Percentiles rank a stretch among this genome's conserved stretches.
phyloP scores from a whole-genome alignment of 768 basidiomycete genomes.

The Lactarius psammicola region DNA sequence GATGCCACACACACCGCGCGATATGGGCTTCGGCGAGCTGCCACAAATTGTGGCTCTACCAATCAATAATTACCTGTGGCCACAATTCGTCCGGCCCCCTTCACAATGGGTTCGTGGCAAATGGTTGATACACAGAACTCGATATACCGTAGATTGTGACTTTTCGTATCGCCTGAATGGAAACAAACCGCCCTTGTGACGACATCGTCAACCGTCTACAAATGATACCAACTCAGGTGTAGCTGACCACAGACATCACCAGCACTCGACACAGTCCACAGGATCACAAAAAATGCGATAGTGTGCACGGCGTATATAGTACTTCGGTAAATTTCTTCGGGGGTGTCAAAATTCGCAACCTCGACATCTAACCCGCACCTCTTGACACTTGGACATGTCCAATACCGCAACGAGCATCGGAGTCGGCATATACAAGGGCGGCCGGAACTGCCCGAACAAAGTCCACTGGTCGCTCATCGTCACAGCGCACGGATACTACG shows the following conservation, averaged over 20 bases:
- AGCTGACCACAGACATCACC: neutral
- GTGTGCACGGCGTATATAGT: neutral
- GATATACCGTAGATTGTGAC: neutral
- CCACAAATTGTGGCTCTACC: neutral
- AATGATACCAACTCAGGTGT: neutral
- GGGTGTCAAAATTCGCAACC: neutral
- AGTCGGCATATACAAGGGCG: neutral
- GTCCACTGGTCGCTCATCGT: neutral
- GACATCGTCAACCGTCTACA: neutral
- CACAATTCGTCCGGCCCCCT: neutral
- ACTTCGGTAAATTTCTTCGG: neutral
- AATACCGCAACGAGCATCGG: conserved; percentile 5
- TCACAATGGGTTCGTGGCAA: neutral
- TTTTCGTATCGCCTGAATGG: neutral
- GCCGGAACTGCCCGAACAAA: conserved; percentile 1
- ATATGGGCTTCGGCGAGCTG: neutral
- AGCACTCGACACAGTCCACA: neutral
- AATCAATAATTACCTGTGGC: neutral
- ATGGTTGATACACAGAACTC: neutral
- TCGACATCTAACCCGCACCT: neutral
- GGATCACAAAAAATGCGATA: neutral
- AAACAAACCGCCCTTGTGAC: neutral
- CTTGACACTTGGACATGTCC: neutral
- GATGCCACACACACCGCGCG: too few species aligned
- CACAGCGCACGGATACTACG: neutral